Evolutionary conservation across 495 filamentous ascomycete genomes (phyloP), one percentile per base, ranked within the genome.

Genomic region (Hyphodiscus hymeniophilus): DNA sequence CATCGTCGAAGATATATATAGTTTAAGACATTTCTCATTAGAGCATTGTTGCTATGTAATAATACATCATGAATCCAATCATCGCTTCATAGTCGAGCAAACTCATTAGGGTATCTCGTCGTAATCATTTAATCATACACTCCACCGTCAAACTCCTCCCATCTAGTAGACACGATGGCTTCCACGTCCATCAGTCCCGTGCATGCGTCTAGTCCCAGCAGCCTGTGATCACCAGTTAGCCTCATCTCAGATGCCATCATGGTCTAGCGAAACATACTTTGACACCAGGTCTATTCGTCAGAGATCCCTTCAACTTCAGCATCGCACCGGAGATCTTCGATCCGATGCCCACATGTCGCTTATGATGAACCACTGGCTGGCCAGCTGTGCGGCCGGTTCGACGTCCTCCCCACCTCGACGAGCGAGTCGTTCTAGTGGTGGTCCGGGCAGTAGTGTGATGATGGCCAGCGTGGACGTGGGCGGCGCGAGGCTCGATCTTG

Each of bases 311-410:
- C 42, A 88, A 55, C 64, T 69, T 81, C 66, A 85, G 58, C 59
- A 88, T 63, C 0, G 82, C 82, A 5, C 84, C 84, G 3, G 71
- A 76, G 55, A 88, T 66, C 62, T 85, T 87, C 61, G 86, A 82
- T 17, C 81, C 79, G 26, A 86, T 63, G 24, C 67, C 71, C 0
- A 72, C 61, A 28, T 74, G 72, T 50, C 82, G 74, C 45, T 70
- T 60, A 17, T 81, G 80, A 46, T 79, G 79, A 46, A 78, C 77
- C 18, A 47, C 35, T 4, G 52, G 48, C 20, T 38, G 13, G 5
- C 7, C 38, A 8, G 39, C 24, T n/a, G 17, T 30, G 3, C 51
- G 44, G 4, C 36, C 36, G n/a, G n/a, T n/a, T 36, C 34, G 34
- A 13, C 15, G 33, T 52, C 39, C 15, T 48, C 55, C 55, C 55